phyloP scores from a whole-genome alignment of 148 eudicot species.

The Agrostemma githago region DNA sequence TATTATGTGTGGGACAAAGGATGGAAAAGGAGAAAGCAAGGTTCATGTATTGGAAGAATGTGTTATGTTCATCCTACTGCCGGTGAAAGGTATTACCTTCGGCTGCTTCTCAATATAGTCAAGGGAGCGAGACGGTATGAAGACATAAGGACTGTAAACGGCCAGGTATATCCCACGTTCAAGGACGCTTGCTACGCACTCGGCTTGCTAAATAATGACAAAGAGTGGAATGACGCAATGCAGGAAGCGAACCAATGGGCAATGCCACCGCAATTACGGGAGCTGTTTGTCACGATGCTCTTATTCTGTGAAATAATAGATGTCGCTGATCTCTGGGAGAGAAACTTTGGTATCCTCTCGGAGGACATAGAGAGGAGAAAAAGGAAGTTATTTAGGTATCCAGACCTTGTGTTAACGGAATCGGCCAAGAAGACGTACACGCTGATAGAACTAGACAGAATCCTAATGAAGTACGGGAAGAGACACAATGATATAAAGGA shows the following conservation, averaged over 20 bases:
- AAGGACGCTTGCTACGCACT: background rate
- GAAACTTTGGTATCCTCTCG: background rate
- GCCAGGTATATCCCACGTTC: background rate
- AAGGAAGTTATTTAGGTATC: background rate
- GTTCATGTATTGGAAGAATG: background rate
- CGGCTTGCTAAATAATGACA: background rate
- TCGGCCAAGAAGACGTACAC: background rate
- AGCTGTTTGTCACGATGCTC: slow-evolving; percentile 10
- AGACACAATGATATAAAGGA: background rate
- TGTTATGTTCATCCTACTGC: background rate
- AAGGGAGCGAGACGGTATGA: background rate
- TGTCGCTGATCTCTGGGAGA: background rate
- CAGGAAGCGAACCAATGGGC: slow-evolving; percentile 6
- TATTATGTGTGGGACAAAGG: background rate
- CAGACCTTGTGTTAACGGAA: background rate
- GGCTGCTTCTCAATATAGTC: background rate
- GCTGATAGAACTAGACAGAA: background rate
- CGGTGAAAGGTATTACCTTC: background rate
- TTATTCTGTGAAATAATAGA: slow-evolving; percentile 6
- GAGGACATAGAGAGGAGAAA: slow-evolving; percentile 1
- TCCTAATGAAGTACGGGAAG: background rate
- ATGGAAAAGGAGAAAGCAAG: background rate
- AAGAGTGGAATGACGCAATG: background rate
- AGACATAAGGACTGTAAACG: background rate
- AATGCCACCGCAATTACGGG: background rate